These are phyloP conservation scores for Nannizziopsis barbatae DNA, from an alignment of 2,329 filamentous ascomycete genomes.

Conservation along the genomic window DNA sequence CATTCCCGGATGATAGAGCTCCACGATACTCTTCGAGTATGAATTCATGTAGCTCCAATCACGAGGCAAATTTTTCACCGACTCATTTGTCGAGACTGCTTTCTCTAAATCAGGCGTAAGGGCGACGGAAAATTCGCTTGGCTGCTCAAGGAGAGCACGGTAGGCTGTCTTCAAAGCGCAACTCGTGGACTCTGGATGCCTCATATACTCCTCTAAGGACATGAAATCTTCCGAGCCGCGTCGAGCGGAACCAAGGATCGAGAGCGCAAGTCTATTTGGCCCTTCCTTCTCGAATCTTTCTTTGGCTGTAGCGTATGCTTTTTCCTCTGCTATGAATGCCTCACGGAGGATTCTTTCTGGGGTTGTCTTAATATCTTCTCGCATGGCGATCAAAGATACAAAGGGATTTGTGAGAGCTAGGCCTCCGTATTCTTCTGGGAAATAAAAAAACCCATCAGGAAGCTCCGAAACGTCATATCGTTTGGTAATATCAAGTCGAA, in stretches of 20 bases:
- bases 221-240: slow-evolving; percentile 23
- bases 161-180: slow-evolving; percentile 25
- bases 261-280: slow-evolving; percentile 9
- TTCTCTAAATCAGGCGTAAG: slow-evolving; percentile 22
- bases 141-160: slow-evolving; percentile 23
- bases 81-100: slow-evolving; percentile 17
- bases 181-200: slow-evolving; percentile 28
- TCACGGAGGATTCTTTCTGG: slow-evolving; percentile 26
- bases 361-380: slow-evolving; percentile 30
- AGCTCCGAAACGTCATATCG: slow-evolving; percentile 42
- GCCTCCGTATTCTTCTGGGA: slow-evolving; percentile 42
- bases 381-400: slow-evolving; percentile 39
- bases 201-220: slow-evolving; percentile 31
- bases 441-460: slow-evolving; percentile 44
- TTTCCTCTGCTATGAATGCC: slow-evolving; percentile 38
- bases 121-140: slow-evolving; percentile 24
- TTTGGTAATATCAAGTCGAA: slow-evolving; percentile 42
- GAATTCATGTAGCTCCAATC: slow-evolving; percentile 29
- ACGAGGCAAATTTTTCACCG: slow-evolving; percentile 11
- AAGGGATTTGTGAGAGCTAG: slow-evolving; percentile 43
- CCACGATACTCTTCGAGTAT: slow-evolving; percentile 36
- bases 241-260: background rate
- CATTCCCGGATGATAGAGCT: slow-evolving; percentile 34
- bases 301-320: slow-evolving; percentile 41
- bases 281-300: slow-evolving; percentile 24